Evolutionary conservation across 2,329 filamentous ascomycete genomes (phyloP), one percentile per base, ranked within the genome.

Genomic region (Shiraia bambusicola): DNA sequence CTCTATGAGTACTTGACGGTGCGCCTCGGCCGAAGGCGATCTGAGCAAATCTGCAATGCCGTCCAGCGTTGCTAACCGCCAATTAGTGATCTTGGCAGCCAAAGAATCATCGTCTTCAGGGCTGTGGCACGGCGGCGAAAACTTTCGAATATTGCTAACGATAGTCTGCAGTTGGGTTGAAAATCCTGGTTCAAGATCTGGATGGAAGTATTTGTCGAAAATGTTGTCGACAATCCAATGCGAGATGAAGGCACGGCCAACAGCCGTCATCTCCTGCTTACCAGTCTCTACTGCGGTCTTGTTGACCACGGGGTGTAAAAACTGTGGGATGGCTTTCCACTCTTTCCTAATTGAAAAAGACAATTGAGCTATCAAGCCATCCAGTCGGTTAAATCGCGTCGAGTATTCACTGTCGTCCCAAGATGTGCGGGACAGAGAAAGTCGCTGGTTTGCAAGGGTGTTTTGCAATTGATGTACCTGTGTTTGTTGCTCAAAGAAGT

Each of bases 251-350:
- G 92, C 90, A 39, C 92, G 83, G 12, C 93, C 93, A 16, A 95
- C 86, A 4, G 91, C 91, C 6, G 90, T 97, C 93, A 98, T 98
- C 69, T 98, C 93, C 67, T 96, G 91, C 63, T 91, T 95, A 47
- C 91, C 93, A 8, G 86, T 89, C 58, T 84, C 81, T 39, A 94
- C 77, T 1, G 90, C 92, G 58, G 95, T 91, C 37, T 86, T 78
- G 66, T 92, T 96, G 52, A 95, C 87, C 40, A 83, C 88, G 16
- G 78, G 78, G 40, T 83, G 79, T 31, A 98, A 76, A 89, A 90
- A 97, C 5, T 76, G 65, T 0, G 93, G 93, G 40, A 97, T 77
- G 25, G 76, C 76, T 49, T 82, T 82, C 93, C 93, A 98, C 63
- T 94, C 87, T 70, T 97, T 97, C 50, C 93, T 86, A 50, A 97